Conservation (phyloP, 345 rosid genomes). For the Eucalyptus victrix region DNA sequence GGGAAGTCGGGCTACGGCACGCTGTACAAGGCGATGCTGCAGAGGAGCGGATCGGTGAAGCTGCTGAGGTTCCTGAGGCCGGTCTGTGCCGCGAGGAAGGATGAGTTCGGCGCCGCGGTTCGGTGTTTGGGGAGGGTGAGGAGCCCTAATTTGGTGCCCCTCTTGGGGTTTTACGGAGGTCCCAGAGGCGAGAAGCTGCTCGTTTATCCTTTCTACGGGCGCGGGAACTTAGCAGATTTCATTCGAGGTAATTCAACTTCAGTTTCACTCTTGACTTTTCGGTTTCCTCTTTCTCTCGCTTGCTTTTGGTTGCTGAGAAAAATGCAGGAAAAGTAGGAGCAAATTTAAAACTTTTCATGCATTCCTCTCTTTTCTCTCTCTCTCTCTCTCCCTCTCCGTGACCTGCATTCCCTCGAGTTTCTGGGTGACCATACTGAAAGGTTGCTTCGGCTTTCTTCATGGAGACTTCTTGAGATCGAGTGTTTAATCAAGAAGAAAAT, state of each 20-base stretch:
- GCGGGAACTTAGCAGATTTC: constrained; percentile 62
- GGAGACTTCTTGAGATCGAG: background rate
- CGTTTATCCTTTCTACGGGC: constrained; percentile 55
- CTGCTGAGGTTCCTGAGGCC: constrained; percentile 86
- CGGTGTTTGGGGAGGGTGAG: constrained; percentile 47
- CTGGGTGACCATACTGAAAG: background rate
- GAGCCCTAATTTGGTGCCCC: constrained; percentile 77
- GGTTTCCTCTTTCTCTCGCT: background rate
- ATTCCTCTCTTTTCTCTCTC: background rate
- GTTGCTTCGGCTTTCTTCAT: background rate
- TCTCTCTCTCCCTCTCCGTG: background rate
- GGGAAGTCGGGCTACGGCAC: constrained; percentile 89
- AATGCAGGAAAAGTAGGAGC: background rate
- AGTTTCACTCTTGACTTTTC: background rate
- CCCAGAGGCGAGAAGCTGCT: constrained; percentile 93
- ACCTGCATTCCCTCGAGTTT: background rate
- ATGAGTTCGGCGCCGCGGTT: constrained; percentile 38
- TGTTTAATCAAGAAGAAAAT: background rate
- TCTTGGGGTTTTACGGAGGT: constrained; percentile 81
- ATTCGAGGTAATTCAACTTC: constrained; percentile 40
- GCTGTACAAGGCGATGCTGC: constrained; percentile 67
- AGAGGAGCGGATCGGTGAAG: constrained; percentile 32
- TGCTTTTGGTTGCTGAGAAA: background rate
- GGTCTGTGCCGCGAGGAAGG: constrained; percentile 31
- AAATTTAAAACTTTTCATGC: background rate